phyloP scores from a whole-genome alignment of 345 rosid genomes.

The Populus alba region DNA sequence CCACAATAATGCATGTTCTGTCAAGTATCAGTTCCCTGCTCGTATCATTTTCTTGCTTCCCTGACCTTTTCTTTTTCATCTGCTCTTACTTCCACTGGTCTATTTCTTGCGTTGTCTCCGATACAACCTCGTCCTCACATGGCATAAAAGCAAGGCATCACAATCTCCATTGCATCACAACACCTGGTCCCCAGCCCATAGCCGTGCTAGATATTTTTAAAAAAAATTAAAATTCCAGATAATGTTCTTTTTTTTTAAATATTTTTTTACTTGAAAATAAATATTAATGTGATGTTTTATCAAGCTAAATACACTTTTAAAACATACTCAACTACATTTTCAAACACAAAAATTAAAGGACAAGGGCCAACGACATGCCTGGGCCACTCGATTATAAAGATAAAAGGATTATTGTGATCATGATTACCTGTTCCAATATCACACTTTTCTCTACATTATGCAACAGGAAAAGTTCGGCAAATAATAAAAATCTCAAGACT shows the following conservation, averaged over 20 bases:
- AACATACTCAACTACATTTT: no score
- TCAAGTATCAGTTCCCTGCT: conserved; percentile 28
- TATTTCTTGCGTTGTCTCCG: conserved; percentile 2
- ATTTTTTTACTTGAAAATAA: no score
- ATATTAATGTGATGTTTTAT: no score
- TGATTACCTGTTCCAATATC: background rate
- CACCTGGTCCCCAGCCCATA: no score
- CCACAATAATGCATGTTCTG: conserved; percentile 37
- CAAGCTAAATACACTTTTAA: no score
- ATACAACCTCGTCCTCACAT: conserved; percentile 24
- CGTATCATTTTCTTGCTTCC: conserved; percentile 25
- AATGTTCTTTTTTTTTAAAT: no score
- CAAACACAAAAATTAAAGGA: no score
- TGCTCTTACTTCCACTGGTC: conserved; percentile 18
- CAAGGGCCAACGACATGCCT: background rate
- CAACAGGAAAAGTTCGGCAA: conserved; percentile 3
- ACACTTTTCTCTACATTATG: conserved; percentile 13
- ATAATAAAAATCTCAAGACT: background rate
- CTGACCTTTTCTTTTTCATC: background rate
- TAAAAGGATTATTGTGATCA: conserved; percentile 10
- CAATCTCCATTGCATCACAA: conserved; percentile 6
- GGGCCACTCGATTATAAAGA: conserved; percentile 20
- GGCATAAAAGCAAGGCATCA: conserved; percentile 12
- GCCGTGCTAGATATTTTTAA: no score
- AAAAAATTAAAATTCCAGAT: no score